phyloP scores from a whole-genome alignment of 192 early-diverging fungal species.

The Entomortierella beljakovae region DNA sequence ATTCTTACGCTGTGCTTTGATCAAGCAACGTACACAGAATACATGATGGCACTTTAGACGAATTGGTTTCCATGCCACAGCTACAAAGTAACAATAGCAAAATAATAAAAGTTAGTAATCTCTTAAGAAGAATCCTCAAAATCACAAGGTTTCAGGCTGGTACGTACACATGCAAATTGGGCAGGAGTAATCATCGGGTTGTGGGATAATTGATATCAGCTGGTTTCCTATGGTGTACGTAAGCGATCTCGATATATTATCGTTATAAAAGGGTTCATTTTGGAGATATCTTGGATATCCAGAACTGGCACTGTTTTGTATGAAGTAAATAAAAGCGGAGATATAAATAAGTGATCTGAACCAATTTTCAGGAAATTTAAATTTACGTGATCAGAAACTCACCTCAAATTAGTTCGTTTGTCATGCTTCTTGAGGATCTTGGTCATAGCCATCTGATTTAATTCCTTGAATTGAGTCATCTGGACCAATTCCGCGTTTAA shows the following conservation, averaged over 20 bases:
- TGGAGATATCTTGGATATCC: conserved; percentile 66
- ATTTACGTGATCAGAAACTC: conserved; percentile 3
- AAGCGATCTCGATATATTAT: conserved; percentile 68
- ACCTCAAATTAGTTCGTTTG: conserved; percentile 79
- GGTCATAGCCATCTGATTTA: conserved; percentile 82
- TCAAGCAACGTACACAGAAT: conserved; percentile 83
- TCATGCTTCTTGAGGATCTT: conserved; percentile 95
- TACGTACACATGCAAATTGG: conserved; percentile 79
- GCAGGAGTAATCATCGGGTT: conserved; percentile 83
- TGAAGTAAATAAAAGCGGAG: neutral
- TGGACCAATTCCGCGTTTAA: conserved; percentile 77
- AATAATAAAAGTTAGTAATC: neutral
- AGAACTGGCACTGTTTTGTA: conserved; percentile 54
- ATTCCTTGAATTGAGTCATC: conserved; percentile 77
- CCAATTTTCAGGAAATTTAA: neutral
- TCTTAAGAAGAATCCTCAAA: neutral
- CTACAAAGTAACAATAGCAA: conserved; percentile 33
- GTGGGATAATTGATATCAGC: conserved; percentile 79
- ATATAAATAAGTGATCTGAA: neutral
- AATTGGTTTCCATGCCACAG: conserved; percentile 82
- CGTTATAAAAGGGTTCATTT: conserved; percentile 61
- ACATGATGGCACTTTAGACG: conserved; percentile 80
- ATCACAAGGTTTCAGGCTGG: no score
- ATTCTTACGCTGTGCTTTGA: conserved; percentile 74
- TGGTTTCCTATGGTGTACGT: conserved; percentile 71